Evolutionary conservation across 306 rosid genomes (phyloP).

Genomic region (Fagus crenata): DNA sequence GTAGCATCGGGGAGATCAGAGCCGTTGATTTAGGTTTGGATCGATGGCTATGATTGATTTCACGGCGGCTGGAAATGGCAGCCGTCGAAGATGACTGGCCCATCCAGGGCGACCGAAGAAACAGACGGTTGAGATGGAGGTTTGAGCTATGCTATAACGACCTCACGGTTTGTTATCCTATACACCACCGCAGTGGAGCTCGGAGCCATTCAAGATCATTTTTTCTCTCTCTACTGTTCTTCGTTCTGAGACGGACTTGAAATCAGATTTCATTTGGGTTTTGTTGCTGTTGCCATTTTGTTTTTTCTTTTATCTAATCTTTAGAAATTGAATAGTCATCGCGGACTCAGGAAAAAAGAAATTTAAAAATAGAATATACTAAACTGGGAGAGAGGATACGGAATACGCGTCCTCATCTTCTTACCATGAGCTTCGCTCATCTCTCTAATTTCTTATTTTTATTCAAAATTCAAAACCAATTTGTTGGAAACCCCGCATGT

Average conservation of each 20-base stretch:
- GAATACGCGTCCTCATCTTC: too few species aligned
- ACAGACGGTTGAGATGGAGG: conserved; percentile 23
- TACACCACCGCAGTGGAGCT: conserved; percentile 18
- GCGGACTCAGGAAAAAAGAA: too few species aligned
- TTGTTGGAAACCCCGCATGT: too few species aligned
- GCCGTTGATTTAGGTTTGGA: conserved; percentile 54
- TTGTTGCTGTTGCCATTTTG: neutral
- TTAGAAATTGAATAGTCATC: neutral
- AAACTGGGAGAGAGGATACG: too few species aligned
- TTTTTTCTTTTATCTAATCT: neutral
- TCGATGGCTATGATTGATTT: conserved; percentile 36
- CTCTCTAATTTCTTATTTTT: too few species aligned
- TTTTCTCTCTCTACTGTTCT: neutral
- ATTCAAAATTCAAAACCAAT: too few species aligned
- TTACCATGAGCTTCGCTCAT: too few species aligned
- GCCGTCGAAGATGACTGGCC: conserved; percentile 87
- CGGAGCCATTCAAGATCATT: neutral
- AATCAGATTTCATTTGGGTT: conserved; percentile 43
- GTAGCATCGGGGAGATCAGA: conserved; percentile 52
- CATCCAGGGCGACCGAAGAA: conserved; percentile 52
- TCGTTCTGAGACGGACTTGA: conserved; percentile 48
- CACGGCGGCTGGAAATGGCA: conserved; percentile 55
- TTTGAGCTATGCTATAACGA: conserved; percentile 7
- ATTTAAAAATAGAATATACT: too few species aligned
- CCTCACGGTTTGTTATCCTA: too few species aligned